A percentile compares a stretch with the other conserved stretches of the same genome.
phyloP scores from a whole-genome alignment of 306 rosid species.

The Dalbergia oliveri region DNA sequence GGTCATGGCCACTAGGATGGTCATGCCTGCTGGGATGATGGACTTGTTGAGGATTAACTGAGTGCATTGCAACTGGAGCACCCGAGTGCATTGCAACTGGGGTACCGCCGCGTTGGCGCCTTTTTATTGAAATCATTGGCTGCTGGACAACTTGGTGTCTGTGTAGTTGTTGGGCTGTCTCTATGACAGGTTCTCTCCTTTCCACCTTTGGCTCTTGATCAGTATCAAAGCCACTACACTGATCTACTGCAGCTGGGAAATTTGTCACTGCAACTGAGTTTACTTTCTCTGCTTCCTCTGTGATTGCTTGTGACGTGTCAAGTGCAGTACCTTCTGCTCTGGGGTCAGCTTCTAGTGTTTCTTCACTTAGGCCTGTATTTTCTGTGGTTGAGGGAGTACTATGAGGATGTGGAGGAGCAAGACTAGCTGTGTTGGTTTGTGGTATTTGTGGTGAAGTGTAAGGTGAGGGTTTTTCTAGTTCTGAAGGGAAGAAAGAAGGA shows the following conservation, averaged over 20 bases:
- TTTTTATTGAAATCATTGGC: slow-evolving; percentile 63
- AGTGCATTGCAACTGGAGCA: slow-evolving; percentile 42
- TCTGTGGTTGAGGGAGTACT: slow-evolving; percentile 43
- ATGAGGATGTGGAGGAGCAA: slow-evolving; percentile 37
- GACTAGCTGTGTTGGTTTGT: slow-evolving; percentile 34
- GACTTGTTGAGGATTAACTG: slow-evolving; percentile 43
- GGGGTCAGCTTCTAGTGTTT: slow-evolving; percentile 40
- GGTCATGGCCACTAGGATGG: not conserved
- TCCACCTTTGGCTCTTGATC: slow-evolving; percentile 45
- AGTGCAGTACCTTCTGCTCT: slow-evolving; percentile 7
- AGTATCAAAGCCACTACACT: slow-evolving; percentile 38
- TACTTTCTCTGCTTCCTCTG: slow-evolving; percentile 39
- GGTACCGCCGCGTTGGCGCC: slow-evolving; percentile 63
- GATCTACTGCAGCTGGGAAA: slow-evolving; percentile 39
- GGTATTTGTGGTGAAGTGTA: slow-evolving; percentile 41
- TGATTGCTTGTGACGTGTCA: slow-evolving; percentile 31
- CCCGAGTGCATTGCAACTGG: slow-evolving; percentile 19
- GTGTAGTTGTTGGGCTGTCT: slow-evolving; percentile 46
- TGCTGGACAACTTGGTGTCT: slow-evolving; percentile 60
- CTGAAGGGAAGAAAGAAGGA: slow-evolving; percentile 37
- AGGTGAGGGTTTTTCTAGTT: slow-evolving; percentile 44
- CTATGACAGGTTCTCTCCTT: slow-evolving; percentile 36
- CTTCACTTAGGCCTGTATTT: slow-evolving; percentile 21
- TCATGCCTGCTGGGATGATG: not conserved
- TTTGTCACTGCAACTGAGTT: slow-evolving; percentile 30